These are phyloP conservation scores for Komagataella kurtzmanii DNA, from an alignment of 805 yeast species.

Conservation along the genomic window DNA sequence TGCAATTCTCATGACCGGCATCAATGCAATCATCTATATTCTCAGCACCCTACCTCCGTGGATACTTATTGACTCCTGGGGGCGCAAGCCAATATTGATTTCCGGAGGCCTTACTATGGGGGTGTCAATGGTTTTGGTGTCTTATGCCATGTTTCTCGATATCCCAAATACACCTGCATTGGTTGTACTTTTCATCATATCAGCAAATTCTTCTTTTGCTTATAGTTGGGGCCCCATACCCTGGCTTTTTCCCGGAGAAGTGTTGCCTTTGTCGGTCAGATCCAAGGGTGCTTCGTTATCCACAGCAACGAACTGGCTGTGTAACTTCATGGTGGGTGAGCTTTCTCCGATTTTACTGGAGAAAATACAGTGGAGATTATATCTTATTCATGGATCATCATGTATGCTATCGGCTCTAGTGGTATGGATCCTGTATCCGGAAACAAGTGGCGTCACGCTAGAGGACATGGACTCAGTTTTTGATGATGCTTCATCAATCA, in stretches of 20 bases:
- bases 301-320: slow-evolving; percentile 89
- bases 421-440: slow-evolving; percentile 70
- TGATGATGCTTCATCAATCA: slow-evolving; percentile 39
- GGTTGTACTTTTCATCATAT: slow-evolving; percentile 65
- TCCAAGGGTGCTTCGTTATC: slow-evolving; percentile 86
- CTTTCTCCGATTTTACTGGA: slow-evolving; percentile 81
- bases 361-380: slow-evolving; percentile 63
- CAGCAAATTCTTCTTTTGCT: slow-evolving; percentile 78
- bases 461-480: slow-evolving; percentile 91
- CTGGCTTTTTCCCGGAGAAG: slow-evolving; percentile 82
- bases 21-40: slow-evolving; percentile 44
- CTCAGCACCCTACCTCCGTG: slow-evolving; percentile 75
- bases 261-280: slow-evolving; percentile 71
- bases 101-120: slow-evolving; percentile 79
- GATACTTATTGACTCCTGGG: slow-evolving; percentile 86
- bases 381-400: slow-evolving; percentile 68
- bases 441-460: slow-evolving; percentile 75
- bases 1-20: slow-evolving; percentile 86
- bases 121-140: slow-evolving; percentile 46
- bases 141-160: slow-evolving; percentile 43
- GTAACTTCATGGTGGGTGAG: slow-evolving; percentile 86
- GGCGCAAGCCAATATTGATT: slow-evolving; percentile 72
- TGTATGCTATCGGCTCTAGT: slow-evolving; percentile 63
- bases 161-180: slow-evolving; percentile 40
- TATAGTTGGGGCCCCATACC: slow-evolving; percentile 93